Evolutionary conservation across 2,329 filamentous ascomycete species (phyloP).

Genomic region (Paradendryphiella salina): DNA sequence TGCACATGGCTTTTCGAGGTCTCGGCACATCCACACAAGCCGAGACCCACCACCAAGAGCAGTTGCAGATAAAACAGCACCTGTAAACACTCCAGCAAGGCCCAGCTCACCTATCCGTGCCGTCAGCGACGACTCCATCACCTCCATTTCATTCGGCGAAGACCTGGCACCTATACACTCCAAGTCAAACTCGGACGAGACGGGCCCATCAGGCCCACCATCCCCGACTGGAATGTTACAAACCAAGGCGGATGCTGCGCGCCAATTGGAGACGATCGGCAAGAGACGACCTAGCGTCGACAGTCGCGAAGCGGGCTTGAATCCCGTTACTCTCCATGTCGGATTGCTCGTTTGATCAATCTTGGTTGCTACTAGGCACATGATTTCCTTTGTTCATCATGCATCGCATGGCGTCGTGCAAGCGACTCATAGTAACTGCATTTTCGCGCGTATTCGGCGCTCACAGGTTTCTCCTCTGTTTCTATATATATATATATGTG

Average conservation of each 20-base stretch:
- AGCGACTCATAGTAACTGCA: no score
- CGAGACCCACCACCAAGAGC: conserved; percentile 2
- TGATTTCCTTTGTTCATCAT: not conserved
- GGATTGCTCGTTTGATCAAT: conserved; percentile 22
- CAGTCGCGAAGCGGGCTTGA: conserved; percentile 23
- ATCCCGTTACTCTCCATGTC: conserved; percentile 27
- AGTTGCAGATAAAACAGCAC: conserved; percentile 4
- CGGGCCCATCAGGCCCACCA: conserved; percentile 31
- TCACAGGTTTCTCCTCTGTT: not conserved
- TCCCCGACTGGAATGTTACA: conserved; percentile 31
- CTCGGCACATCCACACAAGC: conserved; percentile 16
- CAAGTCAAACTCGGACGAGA: conserved; percentile 26
- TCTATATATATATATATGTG: no score
- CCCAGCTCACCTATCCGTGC: conserved; percentile 36
- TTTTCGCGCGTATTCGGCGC: no score
- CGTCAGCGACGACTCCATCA: conserved; percentile 39
- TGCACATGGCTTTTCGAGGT: conserved; percentile 43
- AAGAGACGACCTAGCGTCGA: conserved; percentile 31
- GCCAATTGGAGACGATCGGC: conserved; percentile 21
- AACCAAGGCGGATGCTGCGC: conserved; percentile 30
- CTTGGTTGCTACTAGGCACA: no score
- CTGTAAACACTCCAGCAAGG: conserved; percentile 14
- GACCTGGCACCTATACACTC: conserved; percentile 35
- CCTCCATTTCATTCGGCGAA: conserved; percentile 41
- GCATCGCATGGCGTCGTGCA: no score